Percentiles rank a stretch among this genome's conserved stretches.
phyloP scores from a whole-genome alignment of 108 stramenopile genomes.

The Fragilariopsis cylindrus region DNA sequence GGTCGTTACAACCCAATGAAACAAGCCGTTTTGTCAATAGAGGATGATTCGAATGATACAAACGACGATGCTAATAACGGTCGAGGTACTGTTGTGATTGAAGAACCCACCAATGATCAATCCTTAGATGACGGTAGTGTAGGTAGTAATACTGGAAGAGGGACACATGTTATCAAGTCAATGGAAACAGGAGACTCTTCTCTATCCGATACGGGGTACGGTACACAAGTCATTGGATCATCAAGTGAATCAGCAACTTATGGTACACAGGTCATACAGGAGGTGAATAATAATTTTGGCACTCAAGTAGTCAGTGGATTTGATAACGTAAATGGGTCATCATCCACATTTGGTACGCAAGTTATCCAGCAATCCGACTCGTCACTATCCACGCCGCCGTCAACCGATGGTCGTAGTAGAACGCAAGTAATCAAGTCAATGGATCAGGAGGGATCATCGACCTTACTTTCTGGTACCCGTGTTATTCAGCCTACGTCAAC shows the following conservation, averaged over 20 bases:
- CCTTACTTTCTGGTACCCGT: not conserved
- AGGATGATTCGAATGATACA: too few species aligned
- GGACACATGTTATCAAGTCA: slow-evolving; percentile 6
- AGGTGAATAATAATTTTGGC: not conserved
- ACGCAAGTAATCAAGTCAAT: slow-evolving; percentile 6
- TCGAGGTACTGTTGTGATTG: too few species aligned
- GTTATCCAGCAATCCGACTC: slow-evolving; percentile 24
- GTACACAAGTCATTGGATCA: not conserved
- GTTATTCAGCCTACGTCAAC: not conserved
- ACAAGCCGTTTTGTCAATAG: too few species aligned
- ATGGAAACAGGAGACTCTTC: not conserved
- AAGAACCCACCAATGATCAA: too few species aligned
- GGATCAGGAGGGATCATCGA: not conserved
- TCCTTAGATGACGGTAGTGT: too few species aligned
- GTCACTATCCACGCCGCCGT: not conserved
- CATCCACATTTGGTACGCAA: slow-evolving; percentile 14
- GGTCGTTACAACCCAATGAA: too few species aligned
- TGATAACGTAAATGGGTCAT: not conserved
- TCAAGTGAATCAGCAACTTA: slow-evolving; percentile 1
- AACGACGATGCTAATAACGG: too few species aligned
- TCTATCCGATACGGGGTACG: not conserved
- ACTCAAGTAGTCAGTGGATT: slow-evolving; percentile 11
- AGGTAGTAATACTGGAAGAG: not conserved
- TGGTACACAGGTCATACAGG: not conserved
- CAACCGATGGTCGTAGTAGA: not conserved